Evolutionary conservation across 192 early-diverging fungal genomes (phyloP).

Genomic region (Blastocladiella britannica): DNA sequence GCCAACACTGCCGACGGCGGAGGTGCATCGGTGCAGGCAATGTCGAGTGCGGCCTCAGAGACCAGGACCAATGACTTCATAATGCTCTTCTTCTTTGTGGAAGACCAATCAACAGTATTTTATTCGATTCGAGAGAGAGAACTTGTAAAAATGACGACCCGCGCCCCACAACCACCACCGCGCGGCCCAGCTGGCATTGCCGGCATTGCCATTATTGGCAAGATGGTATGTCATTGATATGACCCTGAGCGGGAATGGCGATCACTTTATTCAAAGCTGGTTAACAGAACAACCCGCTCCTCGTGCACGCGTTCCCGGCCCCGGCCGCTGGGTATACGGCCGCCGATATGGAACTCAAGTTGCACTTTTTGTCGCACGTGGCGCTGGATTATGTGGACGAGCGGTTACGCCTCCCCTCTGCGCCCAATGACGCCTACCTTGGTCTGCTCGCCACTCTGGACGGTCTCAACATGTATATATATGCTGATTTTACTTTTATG

Average conservation of each 20-base stretch:
- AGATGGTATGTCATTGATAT: conserved; percentile 14
- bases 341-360: conserved; percentile 57
- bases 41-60: too few species aligned
- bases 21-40: too few species aligned
- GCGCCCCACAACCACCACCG: background rate
- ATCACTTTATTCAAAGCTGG: background rate
- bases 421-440: conserved; percentile 59
- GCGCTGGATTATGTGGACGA: conserved; percentile 80
- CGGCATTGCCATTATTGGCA: conserved; percentile 36
- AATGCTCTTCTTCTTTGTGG: too few species aligned
- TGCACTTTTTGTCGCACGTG: conserved; percentile 79
- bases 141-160: too few species aligned
- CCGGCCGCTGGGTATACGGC: too few species aligned
- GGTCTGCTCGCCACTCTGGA: conserved; percentile 75
- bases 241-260: background rate
- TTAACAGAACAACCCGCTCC: conserved; percentile 63
- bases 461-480: conserved; percentile 58
- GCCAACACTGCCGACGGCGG: too few species aligned
- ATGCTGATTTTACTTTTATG: background rate
- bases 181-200: conserved; percentile 19
- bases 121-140: too few species aligned
- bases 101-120: too few species aligned
- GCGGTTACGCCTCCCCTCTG: conserved; percentile 21
- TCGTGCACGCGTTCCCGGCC: conserved; percentile 50
- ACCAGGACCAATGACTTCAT: too few species aligned